These are phyloP conservation scores for Pleurotus giganteus DNA, from an alignment of 768 basidiomycete species.

Conservation along the genomic window DNA sequence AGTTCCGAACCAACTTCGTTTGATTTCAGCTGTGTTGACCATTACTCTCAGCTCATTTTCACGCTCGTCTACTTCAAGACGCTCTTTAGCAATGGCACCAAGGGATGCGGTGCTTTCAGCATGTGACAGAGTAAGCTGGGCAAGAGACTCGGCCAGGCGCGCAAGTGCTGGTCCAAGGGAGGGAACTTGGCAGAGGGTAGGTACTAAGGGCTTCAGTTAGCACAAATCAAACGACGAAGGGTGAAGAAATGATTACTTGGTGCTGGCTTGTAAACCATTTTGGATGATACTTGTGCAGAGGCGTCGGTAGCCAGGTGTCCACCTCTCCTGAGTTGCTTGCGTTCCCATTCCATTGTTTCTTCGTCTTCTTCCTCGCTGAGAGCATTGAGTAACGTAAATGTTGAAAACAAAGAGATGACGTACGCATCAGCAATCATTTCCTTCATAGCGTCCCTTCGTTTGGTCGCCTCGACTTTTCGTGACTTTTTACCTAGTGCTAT, in stretches of 20 bases:
- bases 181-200: constrained; percentile 60
- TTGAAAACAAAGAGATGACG: constrained; percentile 24
- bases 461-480: constrained; percentile 64
- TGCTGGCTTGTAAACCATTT: constrained; percentile 66
- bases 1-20: constrained; percentile 77
- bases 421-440: constrained; percentile 85
- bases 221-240: background rate
- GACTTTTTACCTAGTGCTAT: constrained; percentile 86
- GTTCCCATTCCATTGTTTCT: constrained; percentile 83
- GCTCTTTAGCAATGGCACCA: constrained; percentile 57
- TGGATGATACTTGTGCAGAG: constrained; percentile 34
- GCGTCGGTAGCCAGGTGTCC: constrained; percentile 48
- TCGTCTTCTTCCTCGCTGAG: constrained; percentile 78
- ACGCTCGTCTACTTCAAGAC: constrained; percentile 58
- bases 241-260: constrained; percentile 48
- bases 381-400: background rate
- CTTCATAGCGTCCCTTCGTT: constrained; percentile 66
- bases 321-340: constrained; percentile 76
- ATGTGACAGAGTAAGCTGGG: constrained; percentile 67
- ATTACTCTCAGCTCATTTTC: constrained; percentile 75
- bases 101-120: constrained; percentile 56
- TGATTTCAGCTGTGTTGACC: constrained; percentile 71
- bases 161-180: constrained; percentile 58
- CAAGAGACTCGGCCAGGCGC: constrained; percentile 58
- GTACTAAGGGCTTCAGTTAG: constrained; percentile 47